These are phyloP conservation scores for Aspergillus ellipticus DNA, from an alignment of 495 filamentous ascomycete genomes.

Conservation along the genomic window DNA sequence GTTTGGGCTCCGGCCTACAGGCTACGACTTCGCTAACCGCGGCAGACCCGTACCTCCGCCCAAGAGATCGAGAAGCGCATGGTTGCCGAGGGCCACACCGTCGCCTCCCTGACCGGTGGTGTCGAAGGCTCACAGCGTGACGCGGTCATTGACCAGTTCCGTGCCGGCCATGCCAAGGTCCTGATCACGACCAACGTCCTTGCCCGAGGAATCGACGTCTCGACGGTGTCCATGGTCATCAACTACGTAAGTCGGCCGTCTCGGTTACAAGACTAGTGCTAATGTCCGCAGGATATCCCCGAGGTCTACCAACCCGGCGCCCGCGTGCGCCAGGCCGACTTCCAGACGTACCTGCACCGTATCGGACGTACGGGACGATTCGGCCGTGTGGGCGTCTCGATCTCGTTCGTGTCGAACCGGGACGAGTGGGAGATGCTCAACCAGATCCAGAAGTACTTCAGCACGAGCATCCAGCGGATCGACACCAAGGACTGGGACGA, in stretches of 20 bases:
- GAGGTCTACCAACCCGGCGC: conserved; percentile 27
- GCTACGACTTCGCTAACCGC: conserved; percentile 6
- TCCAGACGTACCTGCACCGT: conserved; percentile 95
- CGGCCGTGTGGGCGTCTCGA: conserved; percentile 92
- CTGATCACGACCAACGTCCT: conserved; percentile 98
- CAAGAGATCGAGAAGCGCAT: conserved; percentile 79
- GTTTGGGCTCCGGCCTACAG: conserved; percentile 42
- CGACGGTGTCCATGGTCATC: conserved; percentile 93
- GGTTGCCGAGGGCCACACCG: conserved; percentile 82
- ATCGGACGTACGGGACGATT: conserved; percentile 97
- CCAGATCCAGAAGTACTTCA: conserved; percentile 71
- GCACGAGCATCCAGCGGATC: conserved; percentile 53
- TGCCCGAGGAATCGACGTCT: conserved; percentile 94
- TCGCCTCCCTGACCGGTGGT: conserved; percentile 81
- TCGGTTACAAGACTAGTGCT: conserved; percentile 1
- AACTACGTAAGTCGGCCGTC: conserved; percentile 63
- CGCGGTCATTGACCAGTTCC: conserved; percentile 80
- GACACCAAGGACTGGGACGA: conserved; percentile 76
- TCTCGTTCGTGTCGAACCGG: conserved; percentile 82
- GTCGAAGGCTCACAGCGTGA: conserved; percentile 83
- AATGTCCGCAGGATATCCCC: conserved; percentile 51
- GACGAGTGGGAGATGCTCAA: conserved; percentile 71
- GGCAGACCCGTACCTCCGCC: conserved; percentile 75
- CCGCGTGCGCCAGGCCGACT: conserved; percentile 56
- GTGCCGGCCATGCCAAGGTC: conserved; percentile 83